A percentile compares a stretch with the other conserved stretches of the same genome.
These are phyloP conservation scores for Chalciporus sp. DNA, from an alignment of 1,284 basidiomycete genomes.

Conservation along the genomic window DNA sequence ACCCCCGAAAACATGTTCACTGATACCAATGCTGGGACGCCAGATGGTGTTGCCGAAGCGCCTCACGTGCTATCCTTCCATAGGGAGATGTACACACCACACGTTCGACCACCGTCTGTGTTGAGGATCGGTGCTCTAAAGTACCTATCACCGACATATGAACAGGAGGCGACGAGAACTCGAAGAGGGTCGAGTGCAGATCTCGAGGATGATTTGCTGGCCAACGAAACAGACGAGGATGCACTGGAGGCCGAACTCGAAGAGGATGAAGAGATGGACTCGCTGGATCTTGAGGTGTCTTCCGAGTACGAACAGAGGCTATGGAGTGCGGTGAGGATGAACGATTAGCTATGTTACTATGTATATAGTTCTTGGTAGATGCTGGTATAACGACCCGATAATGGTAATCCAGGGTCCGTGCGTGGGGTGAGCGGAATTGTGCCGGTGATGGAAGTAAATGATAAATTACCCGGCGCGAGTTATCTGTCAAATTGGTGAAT, in stretches of 20 bases:
- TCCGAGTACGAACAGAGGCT: constrained; percentile 32
- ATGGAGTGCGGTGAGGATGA: constrained; percentile 23
- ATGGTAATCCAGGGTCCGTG: constrained; percentile 28
- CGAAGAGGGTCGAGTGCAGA: constrained; percentile 24
- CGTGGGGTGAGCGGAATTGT: constrained; percentile 28
- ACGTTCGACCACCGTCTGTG: constrained; percentile 30
- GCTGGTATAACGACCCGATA: constrained; percentile 12
- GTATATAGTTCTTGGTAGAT: constrained; percentile 3
- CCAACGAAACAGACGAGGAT: constrained; percentile 46
- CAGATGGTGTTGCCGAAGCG: constrained; percentile 11
- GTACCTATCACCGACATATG: constrained; percentile 21
- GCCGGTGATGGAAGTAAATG: constrained; percentile 20
- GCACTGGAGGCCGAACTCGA: constrained; percentile 44
- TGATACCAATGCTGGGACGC: constrained; percentile 8
- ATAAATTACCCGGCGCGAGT: constrained; percentile 4
- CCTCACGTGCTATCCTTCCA: constrained; percentile 18
- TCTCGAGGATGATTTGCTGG: constrained; percentile 33
- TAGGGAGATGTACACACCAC: constrained; percentile 29
- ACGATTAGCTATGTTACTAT: not conserved
- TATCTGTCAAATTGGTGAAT: constrained; percentile 16
- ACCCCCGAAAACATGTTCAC: constrained; percentile 9
- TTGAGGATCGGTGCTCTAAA: constrained; percentile 16
- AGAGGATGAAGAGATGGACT: constrained; percentile 50
- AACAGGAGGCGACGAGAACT: constrained; percentile 20
- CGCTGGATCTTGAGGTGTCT: constrained; percentile 37